Base-by-base conservation (phyloP, 345 rosid genomes). In the Populus nigra region DNA sequence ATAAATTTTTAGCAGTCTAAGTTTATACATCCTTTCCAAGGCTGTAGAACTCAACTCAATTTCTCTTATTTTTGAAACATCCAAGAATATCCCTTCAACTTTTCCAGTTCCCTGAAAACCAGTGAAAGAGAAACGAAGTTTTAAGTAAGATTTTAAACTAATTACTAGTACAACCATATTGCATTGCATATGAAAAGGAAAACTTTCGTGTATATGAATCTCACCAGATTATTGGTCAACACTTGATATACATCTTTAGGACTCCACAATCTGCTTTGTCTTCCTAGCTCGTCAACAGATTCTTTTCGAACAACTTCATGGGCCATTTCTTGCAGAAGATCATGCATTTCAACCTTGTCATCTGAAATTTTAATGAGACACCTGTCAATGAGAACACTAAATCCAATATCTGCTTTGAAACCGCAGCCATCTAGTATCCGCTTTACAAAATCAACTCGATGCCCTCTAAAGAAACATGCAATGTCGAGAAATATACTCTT, bases 401-500 rank as follows among this genome's bases (percentile, higher is more conserved):
- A 38, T 7, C 41, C 41, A 61, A 7, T n/a, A 6, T 61, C 10
- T 62, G 10, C 6, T 27, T 8, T 13, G 36, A 38, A 31, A 8
- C 33, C 33, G 49, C 25, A 18, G 17, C 74, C n/a, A 22, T 47
- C 57, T 10, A 71, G 22, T 16, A 71, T 47, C 50, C 23, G 29
- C 62, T 47, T 71, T 7, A 71, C 74, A 53, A 17, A 71, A 16
- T 74, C 70, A 20, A 20, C 25, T 22, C 43, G 59, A 20, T 72
- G 35, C 35, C 75, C 75, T 22, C 33, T 72, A 29, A 72, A 72
- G 39, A 55, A 72, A 18, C 70, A 74, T 3, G 69, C 70, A 63
- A 74, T 43, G 11, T 74, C 69, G 15, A 63, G 59, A 18, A 74
- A 74, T 17, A 63, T 20, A 25, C 50, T 63, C 33, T 63, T 62